Conservation (phyloP, 148 eudicot genomes). For the Talinum fruticosum region DNA sequence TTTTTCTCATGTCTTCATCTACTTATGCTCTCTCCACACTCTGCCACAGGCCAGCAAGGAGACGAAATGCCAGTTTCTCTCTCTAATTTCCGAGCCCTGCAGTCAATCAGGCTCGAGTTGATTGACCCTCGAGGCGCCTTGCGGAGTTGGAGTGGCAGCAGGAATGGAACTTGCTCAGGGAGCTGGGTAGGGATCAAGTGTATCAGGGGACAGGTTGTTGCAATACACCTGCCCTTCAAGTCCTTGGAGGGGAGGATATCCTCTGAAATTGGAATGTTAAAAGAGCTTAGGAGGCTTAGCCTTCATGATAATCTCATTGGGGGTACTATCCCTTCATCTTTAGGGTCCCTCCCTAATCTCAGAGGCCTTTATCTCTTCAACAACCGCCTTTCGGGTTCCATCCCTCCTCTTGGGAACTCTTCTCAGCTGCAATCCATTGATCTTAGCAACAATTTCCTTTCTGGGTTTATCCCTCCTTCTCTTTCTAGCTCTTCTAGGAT, state of each 20-base stretch:
- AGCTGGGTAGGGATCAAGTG: constrained; percentile 76
- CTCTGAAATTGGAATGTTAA: constrained; percentile 55
- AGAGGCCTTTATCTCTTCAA: constrained; percentile 73
- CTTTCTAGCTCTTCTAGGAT: constrained; percentile 52
- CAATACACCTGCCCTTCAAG: constrained; percentile 74
- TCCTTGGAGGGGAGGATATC: constrained; percentile 60
- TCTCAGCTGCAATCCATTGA: constrained; percentile 53
- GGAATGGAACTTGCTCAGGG: constrained; percentile 59
- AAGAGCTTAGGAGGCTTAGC: constrained; percentile 55
- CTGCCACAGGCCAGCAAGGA: constrained; percentile 29
- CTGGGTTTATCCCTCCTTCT: constrained; percentile 49
- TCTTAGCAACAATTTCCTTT: constrained; percentile 62
- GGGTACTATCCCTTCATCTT: constrained; percentile 61
- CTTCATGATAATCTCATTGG: constrained; percentile 69
- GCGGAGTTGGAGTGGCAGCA: constrained; percentile 54
- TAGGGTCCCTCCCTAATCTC: constrained; percentile 63
- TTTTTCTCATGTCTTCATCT: constrained; percentile 10
- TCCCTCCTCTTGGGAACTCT: constrained; percentile 54
- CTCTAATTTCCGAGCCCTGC: constrained; percentile 51
- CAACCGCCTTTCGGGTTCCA: constrained; percentile 62
- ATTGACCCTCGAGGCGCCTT: constrained; percentile 44
- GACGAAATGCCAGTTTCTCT: constrained; percentile 44
- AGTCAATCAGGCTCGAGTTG: constrained; percentile 49
- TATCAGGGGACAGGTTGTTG: constrained; percentile 48
- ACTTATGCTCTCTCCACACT: constrained; percentile 15